These are phyloP conservation scores for Dryadomyces quercus-mongolicae DNA, from an alignment of 2,329 filamentous ascomycete genomes.

Conservation along the genomic window DNA sequence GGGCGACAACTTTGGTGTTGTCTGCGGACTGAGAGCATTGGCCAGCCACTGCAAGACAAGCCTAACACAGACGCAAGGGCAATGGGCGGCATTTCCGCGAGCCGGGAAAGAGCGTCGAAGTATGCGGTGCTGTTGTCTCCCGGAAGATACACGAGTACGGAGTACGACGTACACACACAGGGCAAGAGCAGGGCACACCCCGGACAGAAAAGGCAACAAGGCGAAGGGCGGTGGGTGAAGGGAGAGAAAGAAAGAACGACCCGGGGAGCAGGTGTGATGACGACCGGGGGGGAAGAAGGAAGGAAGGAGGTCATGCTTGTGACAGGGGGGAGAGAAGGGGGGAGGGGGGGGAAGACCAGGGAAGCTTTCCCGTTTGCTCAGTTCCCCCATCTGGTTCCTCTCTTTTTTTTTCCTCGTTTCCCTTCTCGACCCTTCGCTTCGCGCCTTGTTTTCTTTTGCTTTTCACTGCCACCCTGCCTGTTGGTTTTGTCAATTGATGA, in stretches of 20 bases:
- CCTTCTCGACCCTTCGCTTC: not conserved
- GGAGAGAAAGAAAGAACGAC: not conserved
- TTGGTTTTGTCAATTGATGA: not conserved
- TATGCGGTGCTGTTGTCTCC: not conserved
- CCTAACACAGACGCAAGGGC: not conserved
- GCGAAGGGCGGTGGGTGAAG: not conserved
- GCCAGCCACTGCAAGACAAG: not conserved
- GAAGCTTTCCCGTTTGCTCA: not conserved
- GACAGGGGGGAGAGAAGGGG: no score
- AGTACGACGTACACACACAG: not conserved
- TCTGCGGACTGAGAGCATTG: not conserved
- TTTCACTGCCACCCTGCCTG: not conserved
- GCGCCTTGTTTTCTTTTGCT: not conserved
- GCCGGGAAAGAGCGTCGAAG: not conserved
- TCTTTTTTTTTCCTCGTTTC: not conserved
- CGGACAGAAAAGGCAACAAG: not conserved
- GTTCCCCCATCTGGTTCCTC: not conserved
- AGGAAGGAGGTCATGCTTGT: not conserved
- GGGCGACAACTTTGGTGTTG: not conserved
- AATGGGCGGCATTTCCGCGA: not conserved
- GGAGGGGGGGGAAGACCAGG: no score
- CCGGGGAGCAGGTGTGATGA: not conserved
- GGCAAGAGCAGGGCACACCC: no score
- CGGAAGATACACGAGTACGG: no score
- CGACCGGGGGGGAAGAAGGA: not conserved